A percentile compares a stretch with the other conserved stretches of the same genome.
Conservation (phyloP, 306 rosid species). For the Carpinus viminea region DNA sequence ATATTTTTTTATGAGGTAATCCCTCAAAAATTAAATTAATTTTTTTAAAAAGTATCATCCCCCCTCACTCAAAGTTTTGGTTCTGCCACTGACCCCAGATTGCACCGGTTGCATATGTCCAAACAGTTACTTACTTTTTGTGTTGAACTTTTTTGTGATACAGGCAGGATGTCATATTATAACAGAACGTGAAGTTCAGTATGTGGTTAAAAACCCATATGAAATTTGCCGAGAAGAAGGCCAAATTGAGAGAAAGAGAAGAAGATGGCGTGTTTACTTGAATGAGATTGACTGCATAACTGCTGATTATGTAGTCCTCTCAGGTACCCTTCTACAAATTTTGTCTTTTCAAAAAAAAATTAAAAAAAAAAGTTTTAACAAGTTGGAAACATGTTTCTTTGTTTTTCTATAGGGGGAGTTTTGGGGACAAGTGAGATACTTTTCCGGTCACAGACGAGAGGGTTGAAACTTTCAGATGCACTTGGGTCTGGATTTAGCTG, state of each 20-base stretch:
- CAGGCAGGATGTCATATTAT: slow-evolving; percentile 38
- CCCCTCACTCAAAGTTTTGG: no score
- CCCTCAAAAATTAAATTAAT: no score
- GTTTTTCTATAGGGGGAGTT: slow-evolving; percentile 33
- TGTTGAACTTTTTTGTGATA: background rate
- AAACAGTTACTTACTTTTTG: background rate
- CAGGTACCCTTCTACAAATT: slow-evolving; percentile 15
- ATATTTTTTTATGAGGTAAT: no score
- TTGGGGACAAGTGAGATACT: slow-evolving; percentile 43
- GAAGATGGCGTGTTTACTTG: slow-evolving; percentile 43
- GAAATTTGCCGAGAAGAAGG: slow-evolving; percentile 9
- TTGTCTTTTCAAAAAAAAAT: background rate
- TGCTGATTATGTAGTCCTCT: slow-evolving; percentile 39
- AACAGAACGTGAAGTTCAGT: slow-evolving; percentile 33
- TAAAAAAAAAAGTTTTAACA: background rate
- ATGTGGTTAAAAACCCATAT: slow-evolving; percentile 26
- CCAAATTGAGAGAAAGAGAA: slow-evolving; percentile 17
- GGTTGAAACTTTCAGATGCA: slow-evolving; percentile 36
- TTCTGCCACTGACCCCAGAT: no score
- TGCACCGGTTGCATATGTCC: no score
- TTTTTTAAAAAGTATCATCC: no score
- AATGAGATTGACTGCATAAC: slow-evolving; percentile 37
- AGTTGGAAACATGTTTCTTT: background rate
- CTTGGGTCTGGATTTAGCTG: slow-evolving; percentile 46
- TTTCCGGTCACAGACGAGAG: slow-evolving; percentile 39